phyloP scores from a whole-genome alignment of 1,284 basidiomycete genomes.

The Caloboletus inedulis region DNA sequence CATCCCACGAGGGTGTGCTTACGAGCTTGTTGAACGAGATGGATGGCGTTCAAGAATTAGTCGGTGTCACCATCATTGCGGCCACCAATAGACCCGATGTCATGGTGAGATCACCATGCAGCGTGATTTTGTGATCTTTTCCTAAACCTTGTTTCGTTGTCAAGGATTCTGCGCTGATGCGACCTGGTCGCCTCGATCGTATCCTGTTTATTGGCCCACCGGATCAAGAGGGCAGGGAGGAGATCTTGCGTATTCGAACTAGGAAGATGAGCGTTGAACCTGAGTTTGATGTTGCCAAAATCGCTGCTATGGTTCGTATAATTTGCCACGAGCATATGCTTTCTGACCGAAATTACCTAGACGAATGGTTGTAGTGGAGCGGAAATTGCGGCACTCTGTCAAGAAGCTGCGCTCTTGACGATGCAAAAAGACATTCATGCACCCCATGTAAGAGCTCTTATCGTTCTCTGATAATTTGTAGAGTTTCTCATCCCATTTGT shows the following conservation, averaged over 20 bases:
- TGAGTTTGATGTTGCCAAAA: constrained; percentile 61
- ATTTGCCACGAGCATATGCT: too few relatives aligned
- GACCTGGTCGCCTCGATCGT: constrained; percentile 93
- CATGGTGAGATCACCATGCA: constrained; percentile 56
- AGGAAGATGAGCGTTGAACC: constrained; percentile 78
- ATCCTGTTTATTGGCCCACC: constrained; percentile 95
- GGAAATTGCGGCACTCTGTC: constrained; percentile 89
- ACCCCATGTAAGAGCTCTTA: constrained; percentile 53
- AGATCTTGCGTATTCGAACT: constrained; percentile 82
- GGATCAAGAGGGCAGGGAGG: constrained; percentile 71
- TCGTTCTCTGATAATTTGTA: background rate
- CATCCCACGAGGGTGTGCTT: constrained; percentile 82
- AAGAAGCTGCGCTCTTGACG: constrained; percentile 91
- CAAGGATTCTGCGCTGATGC: constrained; percentile 91
- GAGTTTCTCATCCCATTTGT: background rate
- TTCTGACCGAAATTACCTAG: constrained; percentile 42
- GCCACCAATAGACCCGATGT: constrained; percentile 96
- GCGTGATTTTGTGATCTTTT: background rate
- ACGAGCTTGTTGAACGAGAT: constrained; percentile 96
- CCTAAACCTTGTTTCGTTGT: background rate
- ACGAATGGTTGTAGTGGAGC: constrained; percentile 96
- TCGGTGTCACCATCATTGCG: constrained; percentile 91
- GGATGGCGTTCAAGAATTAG: constrained; percentile 94
- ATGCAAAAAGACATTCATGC: constrained; percentile 82
- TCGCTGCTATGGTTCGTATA: constrained; percentile 68